Base-by-base conservation (phyloP, 768 basidiomycete species). In the Cystofilobasidium bisporidii region DNA sequence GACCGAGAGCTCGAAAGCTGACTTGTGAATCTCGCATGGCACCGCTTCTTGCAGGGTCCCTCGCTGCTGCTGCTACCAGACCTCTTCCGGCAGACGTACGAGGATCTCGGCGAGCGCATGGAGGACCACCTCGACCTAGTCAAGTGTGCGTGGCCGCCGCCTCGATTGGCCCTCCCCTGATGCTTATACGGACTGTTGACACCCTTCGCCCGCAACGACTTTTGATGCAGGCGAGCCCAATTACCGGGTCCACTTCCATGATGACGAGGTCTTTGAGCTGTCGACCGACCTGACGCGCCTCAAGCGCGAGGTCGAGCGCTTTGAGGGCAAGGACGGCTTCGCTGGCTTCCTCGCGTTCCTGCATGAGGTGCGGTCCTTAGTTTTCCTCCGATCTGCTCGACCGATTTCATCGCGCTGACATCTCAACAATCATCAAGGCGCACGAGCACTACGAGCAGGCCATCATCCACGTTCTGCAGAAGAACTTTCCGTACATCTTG, bases 181-280 rank as follows among this genome's bases (percentile, higher is more conserved):
- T n/a, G n/a, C n/a, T n/a, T n/a, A n/a, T n/a, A n/a, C n/a, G n/a
- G n/a, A n/a, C n/a, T n/a, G n/a, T 33, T 32, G 17, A 24, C 40
- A 14, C 40, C 20, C 18, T 14, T 26, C 9, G 10, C 26, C 22
- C 33, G 20, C 22, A 10, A 17, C 33, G 58, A 24, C 36, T 5
- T 5, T 40, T 12, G 9, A 17, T n/a, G 24, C 47, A 63, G 62
- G 62, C 70, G 73, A 79, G 36, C 79, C 79, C 12, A 80, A 80
- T 70, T 80, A 79, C 70, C 71, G 76, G 22, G 72, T 79, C 47
- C 78, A 79, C 59, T 80, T 77, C 68, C 77, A 77, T 47, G 79
- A 79, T 72, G 62, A 50, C 17, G 76, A 78, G 68, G 73, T 69
- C n/a, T 73, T 80, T 41, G 71, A 69, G n/a, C 71, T 80, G 36